These are phyloP conservation scores for Panaeolus papilionaceus DNA, from an alignment of 768 basidiomycete genomes.

Conservation along the genomic window DNA sequence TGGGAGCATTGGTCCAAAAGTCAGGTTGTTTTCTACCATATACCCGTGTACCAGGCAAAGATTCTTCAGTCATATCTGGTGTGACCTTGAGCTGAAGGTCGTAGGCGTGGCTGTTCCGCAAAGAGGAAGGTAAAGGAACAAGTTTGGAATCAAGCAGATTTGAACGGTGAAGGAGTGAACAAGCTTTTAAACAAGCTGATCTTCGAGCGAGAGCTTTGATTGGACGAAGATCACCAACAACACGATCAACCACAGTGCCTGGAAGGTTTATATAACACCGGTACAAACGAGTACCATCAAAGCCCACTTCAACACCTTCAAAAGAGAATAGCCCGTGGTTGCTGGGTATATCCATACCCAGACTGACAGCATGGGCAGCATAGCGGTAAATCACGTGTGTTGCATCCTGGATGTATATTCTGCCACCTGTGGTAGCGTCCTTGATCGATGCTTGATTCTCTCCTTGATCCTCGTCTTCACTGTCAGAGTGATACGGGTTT, in stretches of 20 bases:
- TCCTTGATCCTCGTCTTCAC: constrained; percentile 50
- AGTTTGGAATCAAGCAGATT: constrained; percentile 60
- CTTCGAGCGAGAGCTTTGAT: constrained; percentile 62
- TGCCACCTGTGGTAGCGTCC: constrained; percentile 68
- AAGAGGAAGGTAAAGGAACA: constrained; percentile 44
- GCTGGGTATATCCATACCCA: constrained; percentile 20
- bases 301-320: constrained; percentile 39
- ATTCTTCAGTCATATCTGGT: constrained; percentile 32
- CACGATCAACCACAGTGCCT: constrained; percentile 43
- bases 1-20: constrained; percentile 64
- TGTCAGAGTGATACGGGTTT: constrained; percentile 54
- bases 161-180: constrained; percentile 50
- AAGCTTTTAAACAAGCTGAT: constrained; percentile 63
- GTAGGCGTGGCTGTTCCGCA: constrained; percentile 26
- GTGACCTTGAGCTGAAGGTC: constrained; percentile 29
- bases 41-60: constrained; percentile 46
- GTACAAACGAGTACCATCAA: constrained; percentile 31
- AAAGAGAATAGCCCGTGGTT: constrained; percentile 46
- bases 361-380: constrained; percentile 31
- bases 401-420: constrained; percentile 65
- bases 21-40: constrained; percentile 66
- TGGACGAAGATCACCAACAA: constrained; percentile 51
- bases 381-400: constrained; percentile 62
- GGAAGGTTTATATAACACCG: constrained; percentile 57
- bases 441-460: constrained; percentile 47